Evolutionary conservation across 2,329 filamentous ascomycete species (phyloP).

Genomic region (Knoxdaviesia proteae): DNA sequence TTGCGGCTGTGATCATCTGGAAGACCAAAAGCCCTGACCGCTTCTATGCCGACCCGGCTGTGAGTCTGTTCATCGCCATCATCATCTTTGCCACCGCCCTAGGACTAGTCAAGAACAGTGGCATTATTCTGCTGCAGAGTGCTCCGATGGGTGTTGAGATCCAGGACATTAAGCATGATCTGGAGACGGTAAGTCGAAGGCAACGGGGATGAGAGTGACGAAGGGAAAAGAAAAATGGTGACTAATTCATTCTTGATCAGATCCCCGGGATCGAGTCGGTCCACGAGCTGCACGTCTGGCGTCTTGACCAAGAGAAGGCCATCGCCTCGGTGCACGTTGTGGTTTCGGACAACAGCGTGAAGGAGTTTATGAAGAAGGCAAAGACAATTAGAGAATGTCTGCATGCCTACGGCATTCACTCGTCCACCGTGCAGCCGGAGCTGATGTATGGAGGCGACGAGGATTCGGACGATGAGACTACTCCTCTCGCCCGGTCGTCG

Average conservation of each 20-base stretch:
- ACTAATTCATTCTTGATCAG: slow-evolving; percentile 13
- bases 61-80: slow-evolving; percentile 48
- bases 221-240: slow-evolving; percentile 3
- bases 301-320: slow-evolving; percentile 46
- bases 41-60: slow-evolving; percentile 53
- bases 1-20: slow-evolving; percentile 51
- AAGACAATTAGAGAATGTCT: slow-evolving; percentile 46
- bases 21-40: slow-evolving; percentile 30
- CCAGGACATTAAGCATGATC: slow-evolving; percentile 44
- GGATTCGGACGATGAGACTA: not conserved
- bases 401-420: slow-evolving; percentile 54
- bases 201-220: no score
- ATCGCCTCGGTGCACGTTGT: slow-evolving; percentile 51
- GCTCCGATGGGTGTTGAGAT: slow-evolving; percentile 38
- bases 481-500: not conserved
- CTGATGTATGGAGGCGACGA: slow-evolving; percentile 3
- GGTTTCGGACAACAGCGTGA: slow-evolving; percentile 33
- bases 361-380: slow-evolving; percentile 37
- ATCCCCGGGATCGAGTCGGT: slow-evolving; percentile 45
- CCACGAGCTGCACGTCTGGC: slow-evolving; percentile 57
- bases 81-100: slow-evolving; percentile 47
- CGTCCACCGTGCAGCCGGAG: slow-evolving; percentile 50
- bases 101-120: slow-evolving; percentile 39
- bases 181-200: slow-evolving; percentile 31
- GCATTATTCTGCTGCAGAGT: slow-evolving; percentile 46